Evolutionary conservation across 2,329 filamentous ascomycete genomes (phyloP).

Genomic region (Penicillium psychrosexuale): DNA sequence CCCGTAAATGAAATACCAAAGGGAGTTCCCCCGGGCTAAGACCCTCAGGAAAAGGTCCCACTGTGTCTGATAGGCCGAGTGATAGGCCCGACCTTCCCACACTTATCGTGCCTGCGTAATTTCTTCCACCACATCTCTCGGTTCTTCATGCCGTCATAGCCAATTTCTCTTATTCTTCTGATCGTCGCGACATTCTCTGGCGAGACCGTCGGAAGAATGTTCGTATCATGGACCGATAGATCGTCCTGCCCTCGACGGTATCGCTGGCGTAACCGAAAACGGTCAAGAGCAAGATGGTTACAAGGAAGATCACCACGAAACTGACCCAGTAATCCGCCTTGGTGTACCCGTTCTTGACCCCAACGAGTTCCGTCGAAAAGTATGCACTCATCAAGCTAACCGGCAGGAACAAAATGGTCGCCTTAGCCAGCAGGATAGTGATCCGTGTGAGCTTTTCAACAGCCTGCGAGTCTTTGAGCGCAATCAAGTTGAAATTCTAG

Average conservation of each 20-base stretch:
- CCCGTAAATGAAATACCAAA: slow-evolving; percentile 5
- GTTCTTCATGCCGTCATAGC: neutral
- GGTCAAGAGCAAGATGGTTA: slow-evolving; percentile 59
- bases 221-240: slow-evolving; percentile 46
- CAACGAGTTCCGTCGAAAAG: slow-evolving; percentile 64
- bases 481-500: slow-evolving; percentile 74
- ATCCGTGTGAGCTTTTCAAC: slow-evolving; percentile 70
- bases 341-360: slow-evolving; percentile 57
- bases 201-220: slow-evolving; percentile 36
- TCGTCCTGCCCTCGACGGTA: slow-evolving; percentile 55
- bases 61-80: slow-evolving; percentile 1
- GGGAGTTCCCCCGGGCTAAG: neutral
- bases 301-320: slow-evolving; percentile 61
- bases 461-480: slow-evolving; percentile 69
- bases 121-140: neutral
- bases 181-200: slow-evolving; percentile 19
- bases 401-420: slow-evolving; percentile 71
- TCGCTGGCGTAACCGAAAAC: slow-evolving; percentile 57
- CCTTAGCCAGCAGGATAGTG: slow-evolving; percentile 69
- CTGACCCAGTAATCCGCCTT: slow-evolving; percentile 63
- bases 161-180: neutral
- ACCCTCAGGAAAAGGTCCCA: neutral
- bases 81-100: neutral
- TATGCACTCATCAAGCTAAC: slow-evolving; percentile 73
- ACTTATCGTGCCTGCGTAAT: slow-evolving; percentile 1